Evolutionary conservation across 768 basidiomycete species (phyloP).

Genomic region (Suillus discolor): DNA sequence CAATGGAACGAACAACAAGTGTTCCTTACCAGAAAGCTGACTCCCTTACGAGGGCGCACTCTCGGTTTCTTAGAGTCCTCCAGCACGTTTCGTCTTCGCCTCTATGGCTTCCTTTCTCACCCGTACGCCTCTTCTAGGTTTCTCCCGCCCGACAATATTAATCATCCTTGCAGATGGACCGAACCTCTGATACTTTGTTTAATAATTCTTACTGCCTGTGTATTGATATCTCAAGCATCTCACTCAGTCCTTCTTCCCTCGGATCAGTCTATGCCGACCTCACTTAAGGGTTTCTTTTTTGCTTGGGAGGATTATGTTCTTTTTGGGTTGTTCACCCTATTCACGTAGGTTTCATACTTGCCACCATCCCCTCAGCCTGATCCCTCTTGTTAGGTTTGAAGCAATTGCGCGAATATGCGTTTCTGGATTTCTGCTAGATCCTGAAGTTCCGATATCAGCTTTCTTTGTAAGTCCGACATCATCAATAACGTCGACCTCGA

Average conservation of each 20-base stretch:
- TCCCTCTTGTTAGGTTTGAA: constrained; percentile 61
- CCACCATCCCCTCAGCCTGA: background rate
- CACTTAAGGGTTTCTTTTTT: constrained; percentile 77
- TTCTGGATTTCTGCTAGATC: constrained; percentile 87
- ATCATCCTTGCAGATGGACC: constrained; percentile 60
- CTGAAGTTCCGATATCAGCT: constrained; percentile 60
- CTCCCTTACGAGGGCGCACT: constrained; percentile 75
- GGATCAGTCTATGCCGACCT: constrained; percentile 40
- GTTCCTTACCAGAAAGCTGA: constrained; percentile 45
- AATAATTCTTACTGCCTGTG: constrained; percentile 81
- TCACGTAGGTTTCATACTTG: constrained; percentile 61
- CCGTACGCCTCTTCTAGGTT: constrained; percentile 51
- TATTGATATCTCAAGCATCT: constrained; percentile 81
- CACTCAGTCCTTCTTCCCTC: constrained; percentile 56
- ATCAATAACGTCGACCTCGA: constrained; percentile 31
- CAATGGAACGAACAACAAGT: constrained; percentile 22
- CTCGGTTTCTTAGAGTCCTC: constrained; percentile 75
- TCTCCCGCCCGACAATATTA: constrained; percentile 5
- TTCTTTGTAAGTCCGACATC: constrained; percentile 46
- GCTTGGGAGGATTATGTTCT: constrained; percentile 87
- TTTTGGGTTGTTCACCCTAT: constrained; percentile 82
- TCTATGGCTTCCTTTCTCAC: constrained; percentile 71
- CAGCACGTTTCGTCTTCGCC: constrained; percentile 59
- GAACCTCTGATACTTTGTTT: constrained; percentile 83
- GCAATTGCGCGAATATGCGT: constrained; percentile 87